These are phyloP conservation scores for Kuraishia ogatae DNA, from an alignment of 805 yeast species.

Conservation along the genomic window DNA sequence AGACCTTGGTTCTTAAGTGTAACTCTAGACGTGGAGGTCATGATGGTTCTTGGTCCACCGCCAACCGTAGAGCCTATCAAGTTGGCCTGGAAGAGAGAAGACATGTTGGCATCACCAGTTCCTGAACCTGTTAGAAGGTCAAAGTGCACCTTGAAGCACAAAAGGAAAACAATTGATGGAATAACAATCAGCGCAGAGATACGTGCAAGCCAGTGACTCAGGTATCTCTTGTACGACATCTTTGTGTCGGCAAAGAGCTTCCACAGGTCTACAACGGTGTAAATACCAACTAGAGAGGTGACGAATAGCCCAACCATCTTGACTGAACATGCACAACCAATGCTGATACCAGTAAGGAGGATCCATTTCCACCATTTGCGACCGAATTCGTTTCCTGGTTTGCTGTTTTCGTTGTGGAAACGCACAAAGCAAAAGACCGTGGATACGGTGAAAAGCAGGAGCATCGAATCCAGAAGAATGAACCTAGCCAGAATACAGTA, in stretches of 20 bases:
- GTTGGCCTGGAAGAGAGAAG: conserved; percentile 85
- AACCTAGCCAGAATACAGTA: conserved; percentile 83
- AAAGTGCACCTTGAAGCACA: conserved; percentile 69
- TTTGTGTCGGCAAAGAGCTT: conserved; percentile 62
- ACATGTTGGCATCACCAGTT: conserved; percentile 85
- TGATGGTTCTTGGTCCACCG: conserved; percentile 56
- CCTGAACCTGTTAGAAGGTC: conserved; percentile 67
- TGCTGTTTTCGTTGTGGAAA: conserved; percentile 53
- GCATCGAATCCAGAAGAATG: conserved; percentile 85
- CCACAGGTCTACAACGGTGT: conserved; percentile 87
- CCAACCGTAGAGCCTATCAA: conserved; percentile 58
- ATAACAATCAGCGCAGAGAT: conserved; percentile 51
- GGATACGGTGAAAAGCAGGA: conserved; percentile 81
- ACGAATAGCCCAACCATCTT: conserved; percentile 96
- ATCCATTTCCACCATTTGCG: conserved; percentile 94
- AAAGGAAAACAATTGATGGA: conserved; percentile 54
- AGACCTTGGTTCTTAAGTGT: conserved; percentile 66
- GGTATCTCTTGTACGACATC: conserved; percentile 40
- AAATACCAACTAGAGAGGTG: conserved; percentile 80
- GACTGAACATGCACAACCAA: conserved; percentile 88
- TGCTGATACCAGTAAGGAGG: conserved; percentile 68
- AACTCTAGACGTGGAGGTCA: conserved; percentile 49
- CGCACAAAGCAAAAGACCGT: conserved; percentile 66
- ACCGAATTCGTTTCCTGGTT: conserved; percentile 41
- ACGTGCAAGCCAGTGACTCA: conserved; percentile 61